Evolutionary conservation across 352 stramenopile genomes (phyloP), one percentile per base, ranked within the genome.

Genomic region (Phytophthora podocarpi): DNA sequence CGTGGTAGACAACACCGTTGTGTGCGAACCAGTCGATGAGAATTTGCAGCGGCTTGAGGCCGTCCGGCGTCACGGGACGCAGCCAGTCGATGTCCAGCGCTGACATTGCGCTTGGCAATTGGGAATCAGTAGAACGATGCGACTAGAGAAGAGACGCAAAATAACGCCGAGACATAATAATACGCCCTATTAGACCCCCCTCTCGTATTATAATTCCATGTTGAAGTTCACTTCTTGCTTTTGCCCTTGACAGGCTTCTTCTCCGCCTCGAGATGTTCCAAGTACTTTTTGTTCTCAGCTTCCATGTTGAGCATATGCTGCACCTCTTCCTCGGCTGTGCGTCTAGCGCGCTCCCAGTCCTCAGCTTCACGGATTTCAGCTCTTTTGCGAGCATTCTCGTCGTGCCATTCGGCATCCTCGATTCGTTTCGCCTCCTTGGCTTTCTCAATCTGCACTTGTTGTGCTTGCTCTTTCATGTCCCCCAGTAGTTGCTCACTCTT

Each of bases 241-340:
- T 89, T 91, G 31, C 42, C 70, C 31, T 84, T 86, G 18, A 42
- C 62, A 36, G 70, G 30, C 8, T 78, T 86, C 50, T 81, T 78
- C 28, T 85, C 74, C 1, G 45, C 64, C 28, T 82, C 70, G 4
- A 73, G 68, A 15, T 59, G 42, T 16, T 78, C 72, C 36, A 77
- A 32, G 30, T 90, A 85, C 52, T 72, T 69, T 23, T 90, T 87
- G 50, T 87, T 79, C 34, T 83, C 56, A 11, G 70, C 71, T 28
- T 87, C 74, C 59, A 90, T 87, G 31, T 69, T 72, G 34, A 82
- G 32, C 15, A 82, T 49, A 10, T 82, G 64, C 3, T 70, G 60
- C 27, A 90, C 72, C 2, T 86, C 76, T 11, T 64, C 66, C 31
- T 87, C 78, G 24, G 78, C 74, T 1, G 41, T 49, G 8, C 64